These are phyloP conservation scores for Pseudocercospora crystallina DNA, from an alignment of 2,329 filamentous ascomycete species.

Conservation along the genomic window DNA sequence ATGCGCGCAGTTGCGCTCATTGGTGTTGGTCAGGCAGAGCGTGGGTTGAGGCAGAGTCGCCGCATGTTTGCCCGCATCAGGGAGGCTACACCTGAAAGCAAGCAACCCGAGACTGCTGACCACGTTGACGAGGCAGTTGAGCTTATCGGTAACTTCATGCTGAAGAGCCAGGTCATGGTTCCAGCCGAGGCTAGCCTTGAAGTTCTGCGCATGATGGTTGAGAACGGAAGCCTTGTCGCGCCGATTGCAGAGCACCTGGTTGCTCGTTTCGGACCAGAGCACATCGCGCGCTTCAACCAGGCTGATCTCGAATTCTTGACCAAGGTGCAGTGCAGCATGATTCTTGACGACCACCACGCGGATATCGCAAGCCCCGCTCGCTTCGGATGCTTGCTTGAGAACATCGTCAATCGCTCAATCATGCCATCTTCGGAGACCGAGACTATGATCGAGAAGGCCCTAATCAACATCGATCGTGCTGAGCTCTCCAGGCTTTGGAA, in stretches of 20 bases:
- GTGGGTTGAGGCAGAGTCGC: conserved; percentile 75
- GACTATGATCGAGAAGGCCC: conserved; percentile 57
- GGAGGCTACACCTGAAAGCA: conserved; percentile 53
- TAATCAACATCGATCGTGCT: conserved; percentile 53
- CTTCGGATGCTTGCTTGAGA: conserved; percentile 62
- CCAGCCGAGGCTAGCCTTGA: conserved; percentile 58
- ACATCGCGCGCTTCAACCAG: conserved; percentile 56
- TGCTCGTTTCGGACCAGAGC: conserved; percentile 59
- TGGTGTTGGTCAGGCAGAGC: conserved; percentile 78
- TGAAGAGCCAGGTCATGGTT: conserved; percentile 52
- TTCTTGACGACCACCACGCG: conserved; percentile 45
- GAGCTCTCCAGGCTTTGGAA: conserved; percentile 59
- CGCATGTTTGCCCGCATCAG: conserved; percentile 85
- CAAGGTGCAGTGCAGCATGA: conserved; percentile 58
- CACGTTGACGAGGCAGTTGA: conserved; percentile 86
- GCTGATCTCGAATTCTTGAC: conserved; percentile 59
- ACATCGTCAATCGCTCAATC: conserved; percentile 53
- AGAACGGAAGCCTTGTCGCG: conserved; percentile 63
- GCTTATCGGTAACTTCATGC: conserved; percentile 61
- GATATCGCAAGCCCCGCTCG: conserved; percentile 60
- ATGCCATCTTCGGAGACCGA: conserved; percentile 58
- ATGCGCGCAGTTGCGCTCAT: conserved; percentile 91
- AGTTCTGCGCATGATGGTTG: conserved; percentile 63
- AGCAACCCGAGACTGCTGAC: conserved; percentile 60
- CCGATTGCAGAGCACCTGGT: conserved; percentile 61